Percentiles rank a stretch among this genome's conserved stretches.
phyloP scores from a whole-genome alignment of 192 early-diverging fungal genomes.

The Rhizoclosmatium globosum region DNA sequence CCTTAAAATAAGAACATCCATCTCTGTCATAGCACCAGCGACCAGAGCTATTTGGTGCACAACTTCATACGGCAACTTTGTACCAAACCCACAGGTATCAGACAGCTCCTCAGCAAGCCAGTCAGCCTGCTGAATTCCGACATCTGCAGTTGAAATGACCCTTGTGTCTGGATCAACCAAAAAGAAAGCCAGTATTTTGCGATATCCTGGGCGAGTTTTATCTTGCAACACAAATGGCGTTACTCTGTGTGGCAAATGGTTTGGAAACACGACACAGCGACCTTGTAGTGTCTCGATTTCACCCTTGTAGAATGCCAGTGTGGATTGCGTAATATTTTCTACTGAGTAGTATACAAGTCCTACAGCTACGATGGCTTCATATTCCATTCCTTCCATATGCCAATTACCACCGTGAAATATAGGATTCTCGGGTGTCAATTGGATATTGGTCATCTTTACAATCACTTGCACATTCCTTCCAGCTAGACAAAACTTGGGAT shows the following conservation, averaged over 20 bases:
- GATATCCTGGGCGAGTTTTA: constrained; percentile 64
- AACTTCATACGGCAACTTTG: constrained; percentile 14
- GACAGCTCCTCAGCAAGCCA: constrained; percentile 1
- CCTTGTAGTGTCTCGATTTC: constrained; percentile 46
- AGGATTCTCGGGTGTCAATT: constrained; percentile 71
- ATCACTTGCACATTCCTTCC: constrained; percentile 66
- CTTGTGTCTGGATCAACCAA: constrained; percentile 65
- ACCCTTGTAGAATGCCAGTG: constrained; percentile 62
- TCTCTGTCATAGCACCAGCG: neutral
- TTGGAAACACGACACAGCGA: constrained; percentile 76
- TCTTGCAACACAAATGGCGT: constrained; percentile 67
- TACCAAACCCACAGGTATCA: neutral
- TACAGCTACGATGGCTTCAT: constrained; percentile 76
- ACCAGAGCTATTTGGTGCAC: neutral
- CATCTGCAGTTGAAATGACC: constrained; percentile 5
- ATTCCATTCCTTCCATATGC: constrained; percentile 77
- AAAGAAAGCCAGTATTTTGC: constrained; percentile 77
- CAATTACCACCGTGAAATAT: constrained; percentile 63
- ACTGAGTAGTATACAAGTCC: constrained; percentile 78
- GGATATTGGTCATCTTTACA: constrained; percentile 74
- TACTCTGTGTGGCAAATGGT: constrained; percentile 74
- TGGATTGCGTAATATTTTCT: constrained; percentile 71
- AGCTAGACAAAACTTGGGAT: constrained; percentile 12
- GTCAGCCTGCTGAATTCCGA: constrained; percentile 15
- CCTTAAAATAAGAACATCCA: too few species aligned